These are phyloP conservation scores for Aspergillus cejpii DNA, from an alignment of 2,329 filamentous ascomycete genomes.

Conservation along the genomic window DNA sequence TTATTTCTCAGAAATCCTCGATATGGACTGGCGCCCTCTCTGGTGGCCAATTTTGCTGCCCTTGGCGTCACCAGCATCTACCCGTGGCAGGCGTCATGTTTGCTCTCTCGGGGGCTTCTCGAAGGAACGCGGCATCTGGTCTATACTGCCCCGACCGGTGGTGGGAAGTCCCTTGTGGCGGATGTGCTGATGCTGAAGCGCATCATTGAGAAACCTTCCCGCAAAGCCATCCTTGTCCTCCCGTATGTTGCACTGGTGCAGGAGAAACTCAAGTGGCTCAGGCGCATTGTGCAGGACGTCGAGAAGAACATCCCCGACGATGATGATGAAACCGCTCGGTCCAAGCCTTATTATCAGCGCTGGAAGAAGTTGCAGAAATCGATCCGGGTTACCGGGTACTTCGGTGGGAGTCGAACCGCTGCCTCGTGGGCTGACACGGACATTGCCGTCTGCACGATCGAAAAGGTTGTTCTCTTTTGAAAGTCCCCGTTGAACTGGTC, in stretches of 20 bases:
- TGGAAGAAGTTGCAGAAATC: slow-evolving; percentile 52
- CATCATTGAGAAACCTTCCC: slow-evolving; percentile 55
- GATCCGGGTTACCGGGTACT: slow-evolving; percentile 64
- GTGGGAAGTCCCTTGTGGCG: slow-evolving; percentile 69
- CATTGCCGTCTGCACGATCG: slow-evolving; percentile 70
- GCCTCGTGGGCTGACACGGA: slow-evolving; percentile 67
- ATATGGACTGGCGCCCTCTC: slow-evolving; percentile 55
- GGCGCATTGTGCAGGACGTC: slow-evolving; percentile 58
- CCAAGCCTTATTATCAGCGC: slow-evolving; percentile 44
- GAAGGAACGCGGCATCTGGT: slow-evolving; percentile 62
- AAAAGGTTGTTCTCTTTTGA: slow-evolving; percentile 53
- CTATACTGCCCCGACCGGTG: slow-evolving; percentile 73
- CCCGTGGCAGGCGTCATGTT: slow-evolving; percentile 70
- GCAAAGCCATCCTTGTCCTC: slow-evolving; percentile 65
- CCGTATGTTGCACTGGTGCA: slow-evolving; percentile 75
- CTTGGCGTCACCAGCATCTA: slow-evolving; percentile 69
- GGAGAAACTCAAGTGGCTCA: slow-evolving; percentile 69
- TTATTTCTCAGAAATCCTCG: slow-evolving; percentile 56
- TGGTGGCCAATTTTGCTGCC: slow-evolving; percentile 59
- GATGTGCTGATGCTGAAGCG: slow-evolving; percentile 66
- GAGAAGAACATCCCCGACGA: slow-evolving; percentile 33
- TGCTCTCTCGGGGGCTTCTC: slow-evolving; percentile 61
- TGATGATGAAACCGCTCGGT: slow-evolving; percentile 31
- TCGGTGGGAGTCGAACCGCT: slow-evolving; percentile 63
- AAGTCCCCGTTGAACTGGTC: background rate